Conservation (phyloP, 2,329 filamentous ascomycete species). For the Colletotrichum lini region DNA sequence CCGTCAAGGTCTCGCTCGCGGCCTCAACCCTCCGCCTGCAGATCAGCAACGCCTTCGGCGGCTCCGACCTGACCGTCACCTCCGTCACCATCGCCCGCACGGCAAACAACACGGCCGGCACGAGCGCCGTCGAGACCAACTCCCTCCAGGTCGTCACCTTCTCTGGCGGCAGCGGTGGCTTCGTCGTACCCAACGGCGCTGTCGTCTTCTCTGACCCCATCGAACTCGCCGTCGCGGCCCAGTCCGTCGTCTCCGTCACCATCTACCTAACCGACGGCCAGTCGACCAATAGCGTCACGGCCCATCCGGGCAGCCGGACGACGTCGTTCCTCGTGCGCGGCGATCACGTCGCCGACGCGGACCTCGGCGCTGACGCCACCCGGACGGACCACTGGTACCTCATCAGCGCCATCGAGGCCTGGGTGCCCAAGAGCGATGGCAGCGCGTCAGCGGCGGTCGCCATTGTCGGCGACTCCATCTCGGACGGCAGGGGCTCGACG, state of each 20-base stretch:
- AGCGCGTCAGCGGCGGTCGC: slow-evolving; percentile 58
- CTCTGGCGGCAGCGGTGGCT: slow-evolving; percentile 64
- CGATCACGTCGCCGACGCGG: slow-evolving; percentile 60
- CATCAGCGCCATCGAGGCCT: slow-evolving; percentile 70
- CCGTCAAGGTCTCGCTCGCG: slow-evolving; percentile 68
- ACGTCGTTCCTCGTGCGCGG: slow-evolving; percentile 69
- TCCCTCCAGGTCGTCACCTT: slow-evolving; percentile 69
- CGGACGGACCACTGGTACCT: slow-evolving; percentile 70
- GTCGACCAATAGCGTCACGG: slow-evolving; percentile 67
- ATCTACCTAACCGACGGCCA: slow-evolving; percentile 73
- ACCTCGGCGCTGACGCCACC: slow-evolving; percentile 51
- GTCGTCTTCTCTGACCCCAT: slow-evolving; percentile 73
- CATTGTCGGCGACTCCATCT: slow-evolving; percentile 77
- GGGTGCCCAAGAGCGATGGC: slow-evolving; percentile 51
- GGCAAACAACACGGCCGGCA: slow-evolving; percentile 64
- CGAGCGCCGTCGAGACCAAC: slow-evolving; percentile 60
- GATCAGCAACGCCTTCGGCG: slow-evolving; percentile 74
- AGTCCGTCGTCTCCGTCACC: slow-evolving; percentile 66
- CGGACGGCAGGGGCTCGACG: slow-evolving; percentile 73
- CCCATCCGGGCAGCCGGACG: slow-evolving; percentile 73
- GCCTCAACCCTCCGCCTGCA: slow-evolving; percentile 69
- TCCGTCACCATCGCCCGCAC: slow-evolving; percentile 70
- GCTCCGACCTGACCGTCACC: slow-evolving; percentile 69
- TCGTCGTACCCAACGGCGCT: slow-evolving; percentile 67
- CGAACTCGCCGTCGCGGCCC: slow-evolving; percentile 62